Evolutionary conservation across 2,329 filamentous ascomycete species (phyloP).

Genomic region (Pochonia chlamydosporia): DNA sequence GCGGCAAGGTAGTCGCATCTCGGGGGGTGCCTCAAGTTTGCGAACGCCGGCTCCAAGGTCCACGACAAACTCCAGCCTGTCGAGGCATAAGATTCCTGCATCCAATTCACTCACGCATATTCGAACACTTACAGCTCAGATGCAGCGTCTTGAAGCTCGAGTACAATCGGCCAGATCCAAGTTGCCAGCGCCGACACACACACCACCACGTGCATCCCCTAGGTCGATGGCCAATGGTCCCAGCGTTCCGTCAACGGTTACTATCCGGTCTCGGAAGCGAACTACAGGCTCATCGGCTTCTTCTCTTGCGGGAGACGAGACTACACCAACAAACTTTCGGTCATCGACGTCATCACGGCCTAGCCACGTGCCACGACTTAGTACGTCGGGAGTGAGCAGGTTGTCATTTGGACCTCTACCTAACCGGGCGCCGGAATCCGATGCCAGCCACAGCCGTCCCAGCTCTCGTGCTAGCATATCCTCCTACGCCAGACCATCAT

Average conservation of each 20-base stretch:
- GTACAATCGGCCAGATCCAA: slow-evolving; percentile 90
- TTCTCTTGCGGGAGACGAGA: slow-evolving; percentile 44
- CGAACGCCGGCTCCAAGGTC: slow-evolving; percentile 40
- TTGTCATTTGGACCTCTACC: slow-evolving; percentile 59
- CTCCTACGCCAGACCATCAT: slow-evolving; percentile 47
- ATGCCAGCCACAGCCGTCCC: slow-evolving; percentile 54
- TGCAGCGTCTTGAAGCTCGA: slow-evolving; percentile 91
- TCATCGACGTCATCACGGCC: slow-evolving; percentile 30
- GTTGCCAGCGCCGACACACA: slow-evolving; percentile 73
- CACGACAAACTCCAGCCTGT: slow-evolving; percentile 48
- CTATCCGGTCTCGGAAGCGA: slow-evolving; percentile 65
- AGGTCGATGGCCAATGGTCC: slow-evolving; percentile 31
- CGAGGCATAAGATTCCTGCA: slow-evolving; percentile 45
- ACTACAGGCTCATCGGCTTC: slow-evolving; percentile 51
- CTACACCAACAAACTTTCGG: slow-evolving; percentile 38
- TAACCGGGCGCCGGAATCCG: slow-evolving; percentile 44
- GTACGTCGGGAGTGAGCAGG: slow-evolving; percentile 56
- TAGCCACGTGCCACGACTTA: slow-evolving; percentile 53
- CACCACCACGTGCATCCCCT: slow-evolving; percentile 77
- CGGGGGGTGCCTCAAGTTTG: slow-evolving; percentile 39
- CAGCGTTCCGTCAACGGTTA: slow-evolving; percentile 46
- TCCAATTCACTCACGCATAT: slow-evolving; percentile 84
- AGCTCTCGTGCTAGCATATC: slow-evolving; percentile 65
- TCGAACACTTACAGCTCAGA: slow-evolving; percentile 87
- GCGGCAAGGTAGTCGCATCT: slow-evolving; percentile 31